phyloP scores from a whole-genome alignment of 2,329 filamentous ascomycete genomes.

The Dactylellina haptotyla region DNA sequence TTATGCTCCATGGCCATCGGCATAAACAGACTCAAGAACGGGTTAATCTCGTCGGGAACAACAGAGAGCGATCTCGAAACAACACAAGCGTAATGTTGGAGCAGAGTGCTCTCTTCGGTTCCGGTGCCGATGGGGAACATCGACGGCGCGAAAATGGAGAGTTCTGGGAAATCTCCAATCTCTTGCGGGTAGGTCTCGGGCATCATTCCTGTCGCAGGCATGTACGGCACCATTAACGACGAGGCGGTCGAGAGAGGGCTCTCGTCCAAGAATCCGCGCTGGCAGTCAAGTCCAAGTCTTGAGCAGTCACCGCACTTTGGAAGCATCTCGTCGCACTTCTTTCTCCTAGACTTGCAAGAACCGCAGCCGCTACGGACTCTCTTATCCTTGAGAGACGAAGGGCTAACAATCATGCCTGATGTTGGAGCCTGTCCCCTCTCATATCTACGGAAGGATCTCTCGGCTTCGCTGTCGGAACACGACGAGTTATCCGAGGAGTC shows the following conservation, averaged over 20 bases:
- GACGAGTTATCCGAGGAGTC: conserved; percentile 52
- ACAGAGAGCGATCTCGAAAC: conserved; percentile 54
- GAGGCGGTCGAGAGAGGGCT: conserved; percentile 26
- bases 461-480: conserved; percentile 48
- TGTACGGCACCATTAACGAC: conserved; percentile 38
- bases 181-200: conserved; percentile 31
- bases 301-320: conserved; percentile 52
- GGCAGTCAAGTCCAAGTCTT: conserved; percentile 48
- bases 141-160: conserved; percentile 47
- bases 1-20: conserved; percentile 54
- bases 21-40: conserved; percentile 53
- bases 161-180: conserved; percentile 36
- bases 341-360: conserved; percentile 55
- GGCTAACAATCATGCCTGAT: conserved; percentile 49
- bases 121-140: conserved; percentile 46
- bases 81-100: conserved; percentile 55
- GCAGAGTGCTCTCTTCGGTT: conserved; percentile 48
- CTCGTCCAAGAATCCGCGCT: conserved; percentile 40
- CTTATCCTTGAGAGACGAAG: conserved; percentile 46
- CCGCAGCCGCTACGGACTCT: conserved; percentile 52
- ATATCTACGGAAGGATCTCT: conserved; percentile 48
- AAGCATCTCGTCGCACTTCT: conserved; percentile 54
- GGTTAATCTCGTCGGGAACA: conserved; percentile 54
- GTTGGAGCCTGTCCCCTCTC: conserved; percentile 42
- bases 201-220: conserved; percentile 31